Base-by-base conservation (phyloP, 176 grass and related monocot species). In the Calamus simplicifolius region DNA sequence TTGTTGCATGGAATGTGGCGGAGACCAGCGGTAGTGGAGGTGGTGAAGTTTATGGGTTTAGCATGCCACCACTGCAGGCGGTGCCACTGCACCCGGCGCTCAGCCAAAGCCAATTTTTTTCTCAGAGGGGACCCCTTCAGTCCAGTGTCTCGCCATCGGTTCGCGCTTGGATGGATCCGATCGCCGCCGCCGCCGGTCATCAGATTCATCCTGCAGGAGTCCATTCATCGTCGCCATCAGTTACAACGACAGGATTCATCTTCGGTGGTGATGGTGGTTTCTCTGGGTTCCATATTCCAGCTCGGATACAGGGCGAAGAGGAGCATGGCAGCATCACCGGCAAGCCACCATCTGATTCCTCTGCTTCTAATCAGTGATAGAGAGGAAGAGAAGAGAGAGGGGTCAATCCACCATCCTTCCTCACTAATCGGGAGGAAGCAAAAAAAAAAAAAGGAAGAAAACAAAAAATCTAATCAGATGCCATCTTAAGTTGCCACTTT, bases 121-220 rank as follows among this genome's bases (percentile, higher is more conserved):
- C 48, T 65, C 62, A 51, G 62, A 65, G 49, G 62, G 62, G 51
- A 65, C 48, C 62, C 62, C 49, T 65, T 65, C 62, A 65, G 62
- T 52, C 62, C 62, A 65, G 23, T 65, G 4, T 27, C 16, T 65
- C 27, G 2, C 25, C 48, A 10, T 27, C 48, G 6, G 14, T 65
- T 51, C 62, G 23, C 1, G 62, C 48, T 12, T 65, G 49, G 62
- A 51, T 25, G 62, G 48, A 51, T 51, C 49, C 62, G 4, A 3
- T 23, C 2, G 23, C 15, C 0, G 35, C 35, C 35, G 35, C 35
- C 35, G 10, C 35, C 35, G 35, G 35, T 43, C 35, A 43, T 12
- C 35, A 43, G 35, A 43, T 43, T 43, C 35, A 43, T 8, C 35
- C 35, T 13, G 10, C 35, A 3, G 35, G 10, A 43, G 15, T 52